Base-by-base conservation (phyloP, 768 basidiomycete species). In the Mrakia blollopis region DNA sequence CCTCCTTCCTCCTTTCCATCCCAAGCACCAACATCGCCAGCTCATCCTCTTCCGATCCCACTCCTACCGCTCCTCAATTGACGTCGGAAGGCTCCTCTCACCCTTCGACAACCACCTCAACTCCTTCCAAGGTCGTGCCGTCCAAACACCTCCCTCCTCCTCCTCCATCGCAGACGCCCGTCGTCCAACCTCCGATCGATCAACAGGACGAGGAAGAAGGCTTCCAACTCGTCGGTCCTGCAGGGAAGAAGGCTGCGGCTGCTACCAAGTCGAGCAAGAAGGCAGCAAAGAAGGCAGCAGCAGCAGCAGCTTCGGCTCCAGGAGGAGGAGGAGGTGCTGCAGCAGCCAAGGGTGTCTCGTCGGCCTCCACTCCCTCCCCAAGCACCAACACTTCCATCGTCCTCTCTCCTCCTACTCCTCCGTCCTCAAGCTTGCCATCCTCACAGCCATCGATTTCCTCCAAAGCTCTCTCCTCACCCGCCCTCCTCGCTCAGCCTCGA, bases 221-320 rank as follows among this genome's bases (percentile, higher is more conserved):
- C 18, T 68, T 68, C 37, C 35, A 68, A 25, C 65, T 68, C 37
- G 65, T 68, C 25, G 65, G 65, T 39, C 65, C 65, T 6, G 65
- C 65, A 35, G 65, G 65, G 11, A 35, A 37, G 28, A 57, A 57
- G 57, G 57, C 28, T 8, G 57, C 57, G 11, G 39, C 65, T 0
- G 65, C 39, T 44, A 21, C 65, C 13, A 68, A 68, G 65, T n/a
- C 25, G 21, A 68, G 62, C 32, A 63, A 68, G 37, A 68, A 41
- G 65, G 65, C 65, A 39, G 65, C 65, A 7, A 68, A 68, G 39
- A 68, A 68, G 65, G 65, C 65, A 7, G 65, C 65, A 23, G 65
- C 63, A 65, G 63, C 65, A 18, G 39, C 65, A 37, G 65, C 65
- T 10, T 18, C 9, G 18, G 39, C 7, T 21, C 11, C 32, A 11